Evolutionary conservation across 208 protist genomes (phyloP).

Genomic region (Acanthamoeba sp.): DNA sequence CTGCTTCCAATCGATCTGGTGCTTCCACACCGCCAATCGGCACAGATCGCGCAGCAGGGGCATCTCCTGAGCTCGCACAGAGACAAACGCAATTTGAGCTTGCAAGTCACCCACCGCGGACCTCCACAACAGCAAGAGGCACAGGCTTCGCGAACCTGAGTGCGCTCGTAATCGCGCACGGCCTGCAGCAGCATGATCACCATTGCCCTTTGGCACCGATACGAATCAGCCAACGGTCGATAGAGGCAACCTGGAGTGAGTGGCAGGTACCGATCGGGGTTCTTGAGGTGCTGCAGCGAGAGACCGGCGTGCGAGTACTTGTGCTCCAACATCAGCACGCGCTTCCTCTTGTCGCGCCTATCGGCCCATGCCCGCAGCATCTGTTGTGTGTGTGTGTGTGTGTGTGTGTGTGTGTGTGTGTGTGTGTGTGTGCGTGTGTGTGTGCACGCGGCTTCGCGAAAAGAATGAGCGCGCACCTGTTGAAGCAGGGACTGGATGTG

Average conservation of each 20-base stretch:
- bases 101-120: too few relatives aligned
- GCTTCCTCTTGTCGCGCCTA: background rate
- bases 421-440: too few relatives aligned
- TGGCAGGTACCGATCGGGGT: background rate
- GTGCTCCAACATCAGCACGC: slow-evolving; percentile 28
- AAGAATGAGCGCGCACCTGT: too few relatives aligned
- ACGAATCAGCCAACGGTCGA: background rate
- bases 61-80: background rate
- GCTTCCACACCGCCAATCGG: background rate
- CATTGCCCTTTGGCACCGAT: background rate
- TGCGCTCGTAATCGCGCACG: background rate
- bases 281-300: background rate
- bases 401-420: background rate
- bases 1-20: background rate
- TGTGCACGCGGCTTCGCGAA: too few relatives aligned
- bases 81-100: background rate
- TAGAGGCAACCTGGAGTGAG: background rate
- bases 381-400: background rate
- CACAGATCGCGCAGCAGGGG: background rate
- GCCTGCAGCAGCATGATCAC: background rate
- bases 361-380: slow-evolving; percentile 16
- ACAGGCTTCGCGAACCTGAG: background rate
- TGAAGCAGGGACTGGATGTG: too few relatives aligned
- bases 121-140: too few relatives aligned
- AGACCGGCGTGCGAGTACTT: slow-evolving; percentile 7